Base-by-base conservation (phyloP, 352 stramenopile species). In the Phytophthora boehmeriae region DNA sequence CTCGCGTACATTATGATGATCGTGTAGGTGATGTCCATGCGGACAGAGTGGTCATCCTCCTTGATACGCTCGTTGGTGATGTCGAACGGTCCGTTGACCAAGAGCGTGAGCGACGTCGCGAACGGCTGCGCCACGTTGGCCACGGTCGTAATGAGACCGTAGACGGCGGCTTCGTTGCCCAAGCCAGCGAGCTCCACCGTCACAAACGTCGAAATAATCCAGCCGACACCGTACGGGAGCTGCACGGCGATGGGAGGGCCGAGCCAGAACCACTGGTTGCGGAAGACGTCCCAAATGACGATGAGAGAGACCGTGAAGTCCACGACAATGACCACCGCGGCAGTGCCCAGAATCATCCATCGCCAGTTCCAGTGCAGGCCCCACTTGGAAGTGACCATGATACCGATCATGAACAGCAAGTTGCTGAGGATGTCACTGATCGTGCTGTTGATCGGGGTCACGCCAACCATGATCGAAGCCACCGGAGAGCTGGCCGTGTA, bases 141-240 rank as follows among this genome's bases (percentile, higher is more conserved):
- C 20, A 73, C 64, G 3, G 64, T 68, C 5, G 64, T 73, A 47
- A 68, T 51, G 19, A 72, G 42, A 20, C 64, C 64, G 58, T 72
- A 72, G 19, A 72, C 61, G 13, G 64, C 64, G 11, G 51, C 64
- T 17, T 72, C 64, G 28, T 72, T 72, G 47, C 64, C 64, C 34
- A 57, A n/a, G 13, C 49, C 45, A 9, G 54, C 53, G 9, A 72
- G 41, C 32, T 72, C 64, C 14, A 72, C 64, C 11, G 55, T 54
- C 1, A 63, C 50, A 47, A 50, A 72, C 11, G 57, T 69, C 16
- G 60, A 59, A 30, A 84, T 67, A 43, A 84, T 78, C 49, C 75
- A 83, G 22, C 68, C 58, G 9, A 83, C 67, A 28, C 75, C 71
- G 44, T 72, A 63, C 25, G 71, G 75, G n/a, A 84, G 44, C 41